phyloP scores from a whole-genome alignment of 2,329 filamentous ascomycete genomes.

The Fusarium dimerum region DNA sequence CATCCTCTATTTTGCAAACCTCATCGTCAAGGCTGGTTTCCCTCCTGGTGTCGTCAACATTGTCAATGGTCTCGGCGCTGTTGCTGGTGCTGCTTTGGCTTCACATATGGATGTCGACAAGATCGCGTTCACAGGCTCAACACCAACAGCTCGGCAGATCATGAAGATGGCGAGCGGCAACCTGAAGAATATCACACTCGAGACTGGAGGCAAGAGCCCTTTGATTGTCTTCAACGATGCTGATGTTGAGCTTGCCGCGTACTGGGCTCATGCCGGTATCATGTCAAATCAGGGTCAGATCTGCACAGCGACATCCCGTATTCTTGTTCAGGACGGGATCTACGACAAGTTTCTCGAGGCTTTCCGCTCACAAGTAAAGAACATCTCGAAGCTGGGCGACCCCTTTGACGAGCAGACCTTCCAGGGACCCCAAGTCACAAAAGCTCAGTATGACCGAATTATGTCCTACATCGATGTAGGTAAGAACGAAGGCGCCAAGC shows the following conservation, averaged over 20 bases:
- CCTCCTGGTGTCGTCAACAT: slow-evolving; percentile 78
- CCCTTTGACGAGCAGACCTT: slow-evolving; percentile 70
- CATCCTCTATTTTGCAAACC: slow-evolving; percentile 63
- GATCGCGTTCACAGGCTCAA: slow-evolving; percentile 78
- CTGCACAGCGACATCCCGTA: slow-evolving; percentile 64
- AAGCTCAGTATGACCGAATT: slow-evolving; percentile 69
- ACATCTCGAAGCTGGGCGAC: slow-evolving; percentile 65
- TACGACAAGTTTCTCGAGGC: slow-evolving; percentile 61
- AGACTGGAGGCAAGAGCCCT: slow-evolving; percentile 68
- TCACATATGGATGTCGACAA: slow-evolving; percentile 71
- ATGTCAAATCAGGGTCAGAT: slow-evolving; percentile 66
- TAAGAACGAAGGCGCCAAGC: slow-evolving; percentile 69
- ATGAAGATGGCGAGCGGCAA: slow-evolving; percentile 73
- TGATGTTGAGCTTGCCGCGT: slow-evolving; percentile 68
- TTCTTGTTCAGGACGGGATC: slow-evolving; percentile 63
- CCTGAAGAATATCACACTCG: slow-evolving; percentile 66
- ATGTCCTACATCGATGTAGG: slow-evolving; percentile 69
- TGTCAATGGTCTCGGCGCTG: slow-evolving; percentile 68
- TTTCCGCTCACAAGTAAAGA: slow-evolving; percentile 11
- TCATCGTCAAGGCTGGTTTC: slow-evolving; percentile 74
- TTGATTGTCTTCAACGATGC: slow-evolving; percentile 66
- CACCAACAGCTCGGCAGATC: slow-evolving; percentile 69
- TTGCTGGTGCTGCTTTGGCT: slow-evolving; percentile 68
- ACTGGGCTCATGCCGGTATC: slow-evolving; percentile 52
- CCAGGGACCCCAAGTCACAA: slow-evolving; percentile 75